These are phyloP conservation scores for Huiozyma sinensis DNA, from an alignment of 805 yeast species.

Conservation along the genomic window DNA sequence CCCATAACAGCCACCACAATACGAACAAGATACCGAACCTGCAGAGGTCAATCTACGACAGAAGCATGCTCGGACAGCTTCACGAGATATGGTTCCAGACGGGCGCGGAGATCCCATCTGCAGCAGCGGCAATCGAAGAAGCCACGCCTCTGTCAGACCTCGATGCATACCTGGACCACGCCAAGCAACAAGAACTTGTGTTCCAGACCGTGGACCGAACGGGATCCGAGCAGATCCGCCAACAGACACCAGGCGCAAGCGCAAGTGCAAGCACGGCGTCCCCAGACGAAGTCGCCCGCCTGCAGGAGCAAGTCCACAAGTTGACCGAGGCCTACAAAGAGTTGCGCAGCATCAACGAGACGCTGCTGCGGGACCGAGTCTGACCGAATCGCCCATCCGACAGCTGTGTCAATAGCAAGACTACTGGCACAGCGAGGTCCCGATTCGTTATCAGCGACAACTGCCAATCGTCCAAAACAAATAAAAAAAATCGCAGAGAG, in stretches of 20 bases:
- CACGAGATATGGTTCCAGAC: constrained; percentile 34
- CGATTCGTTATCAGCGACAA: too few species aligned
- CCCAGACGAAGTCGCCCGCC: constrained; percentile 23
- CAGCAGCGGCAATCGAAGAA: constrained; percentile 8
- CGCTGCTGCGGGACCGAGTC: constrained; percentile 39
- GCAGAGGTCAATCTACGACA: constrained; percentile 46
- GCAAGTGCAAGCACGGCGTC: neutral
- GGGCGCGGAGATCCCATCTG: constrained; percentile 8
- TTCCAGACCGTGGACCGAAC: constrained; percentile 31
- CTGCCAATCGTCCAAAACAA: too few species aligned
- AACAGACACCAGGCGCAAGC: constrained; percentile 8
- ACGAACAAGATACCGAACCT: constrained; percentile 39
- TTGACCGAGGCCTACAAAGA: constrained; percentile 51
- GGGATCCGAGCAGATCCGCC: constrained; percentile 5
- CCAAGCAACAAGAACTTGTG: constrained; percentile 41
- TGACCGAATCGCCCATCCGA: too few species aligned
- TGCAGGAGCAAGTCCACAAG: constrained; percentile 37
- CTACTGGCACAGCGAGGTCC: too few species aligned
- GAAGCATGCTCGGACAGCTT: constrained; percentile 28
- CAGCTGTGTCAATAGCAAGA: too few species aligned
- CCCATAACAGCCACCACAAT: neutral
- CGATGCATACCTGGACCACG: constrained; percentile 38
- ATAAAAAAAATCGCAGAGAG: too few species aligned
- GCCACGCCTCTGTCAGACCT: constrained; percentile 27
- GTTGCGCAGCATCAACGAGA: constrained; percentile 49